These are phyloP conservation scores for Saxophila tyrrhenica DNA, from an alignment of 495 filamentous ascomycete species.

Conservation along the genomic window DNA sequence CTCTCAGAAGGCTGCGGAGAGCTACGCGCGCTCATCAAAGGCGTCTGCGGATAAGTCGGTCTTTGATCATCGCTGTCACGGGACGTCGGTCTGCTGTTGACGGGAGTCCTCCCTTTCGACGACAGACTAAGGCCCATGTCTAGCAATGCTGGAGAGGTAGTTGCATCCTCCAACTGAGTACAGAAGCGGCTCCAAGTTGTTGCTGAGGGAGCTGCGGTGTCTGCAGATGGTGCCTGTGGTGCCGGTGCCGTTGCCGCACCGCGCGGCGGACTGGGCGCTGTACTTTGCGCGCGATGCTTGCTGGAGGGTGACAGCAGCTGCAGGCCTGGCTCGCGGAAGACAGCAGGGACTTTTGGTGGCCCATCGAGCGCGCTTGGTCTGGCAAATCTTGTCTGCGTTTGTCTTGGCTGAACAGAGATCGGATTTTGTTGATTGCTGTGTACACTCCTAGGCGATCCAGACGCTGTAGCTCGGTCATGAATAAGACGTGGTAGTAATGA, in stretches of 20 bases:
- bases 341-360: background rate
- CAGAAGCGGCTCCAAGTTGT: background rate
- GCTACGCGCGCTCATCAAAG: background rate
- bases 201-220: too few species aligned
- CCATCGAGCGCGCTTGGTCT: background rate
- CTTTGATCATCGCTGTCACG: background rate
- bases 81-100: background rate
- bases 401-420: too few species aligned
- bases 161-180: background rate
- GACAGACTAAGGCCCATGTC: background rate
- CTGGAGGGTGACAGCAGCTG: background rate
- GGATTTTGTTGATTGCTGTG: too few species aligned
- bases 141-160: background rate
- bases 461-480: background rate
- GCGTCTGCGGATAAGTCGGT: background rate
- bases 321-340: background rate
- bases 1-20: background rate
- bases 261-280: too few species aligned
- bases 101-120: background rate
- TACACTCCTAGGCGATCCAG: too few species aligned
- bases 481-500: background rate
- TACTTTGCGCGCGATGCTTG: background rate
- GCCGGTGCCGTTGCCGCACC: background rate
- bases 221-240: background rate
- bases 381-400: too few species aligned